These are phyloP conservation scores for Trypanosoma theileri DNA, from an alignment of 208 protist genomes.

Conservation along the genomic window DNA sequence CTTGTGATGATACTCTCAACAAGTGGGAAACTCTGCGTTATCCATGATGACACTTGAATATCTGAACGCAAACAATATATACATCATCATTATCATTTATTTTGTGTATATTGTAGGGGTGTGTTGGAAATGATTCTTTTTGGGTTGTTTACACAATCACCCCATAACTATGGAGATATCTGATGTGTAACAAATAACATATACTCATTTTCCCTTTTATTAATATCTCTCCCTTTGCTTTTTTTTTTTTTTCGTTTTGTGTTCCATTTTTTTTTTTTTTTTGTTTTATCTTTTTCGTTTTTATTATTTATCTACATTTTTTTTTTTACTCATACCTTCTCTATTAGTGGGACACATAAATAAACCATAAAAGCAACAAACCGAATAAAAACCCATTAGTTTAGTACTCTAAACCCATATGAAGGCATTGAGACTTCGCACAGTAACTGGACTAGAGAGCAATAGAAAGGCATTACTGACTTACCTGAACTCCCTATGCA, in stretches of 20 bases:
- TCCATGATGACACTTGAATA: too few species aligned
- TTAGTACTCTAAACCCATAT: conserved; percentile 16
- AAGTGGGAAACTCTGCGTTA: too few species aligned
- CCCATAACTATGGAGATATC: too few species aligned
- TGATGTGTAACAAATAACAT: too few species aligned
- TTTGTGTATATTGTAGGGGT: background rate
- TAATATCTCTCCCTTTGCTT: too few species aligned
- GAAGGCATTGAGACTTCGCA: conserved; percentile 13
- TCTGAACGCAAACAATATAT: too few species aligned
- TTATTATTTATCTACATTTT: too few species aligned
- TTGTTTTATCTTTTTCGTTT: too few species aligned
- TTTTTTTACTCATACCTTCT: conserved; percentile 5
- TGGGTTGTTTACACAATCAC: background rate
- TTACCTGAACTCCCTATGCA: conserved; percentile 12
- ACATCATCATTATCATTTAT: too few species aligned
- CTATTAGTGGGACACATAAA: background rate
- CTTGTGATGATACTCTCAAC: background rate
- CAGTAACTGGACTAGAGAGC: conserved; percentile 13
- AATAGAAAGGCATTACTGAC: conserved; percentile 16
- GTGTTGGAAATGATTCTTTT: conserved; percentile 3
- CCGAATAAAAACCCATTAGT: background rate
- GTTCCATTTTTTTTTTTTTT: too few species aligned
- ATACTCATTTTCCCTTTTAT: too few species aligned
- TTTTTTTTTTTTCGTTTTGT: too few species aligned
- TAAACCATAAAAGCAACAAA: background rate